Base-by-base conservation (phyloP, 768 basidiomycete species). In the Mycena pura region DNA sequence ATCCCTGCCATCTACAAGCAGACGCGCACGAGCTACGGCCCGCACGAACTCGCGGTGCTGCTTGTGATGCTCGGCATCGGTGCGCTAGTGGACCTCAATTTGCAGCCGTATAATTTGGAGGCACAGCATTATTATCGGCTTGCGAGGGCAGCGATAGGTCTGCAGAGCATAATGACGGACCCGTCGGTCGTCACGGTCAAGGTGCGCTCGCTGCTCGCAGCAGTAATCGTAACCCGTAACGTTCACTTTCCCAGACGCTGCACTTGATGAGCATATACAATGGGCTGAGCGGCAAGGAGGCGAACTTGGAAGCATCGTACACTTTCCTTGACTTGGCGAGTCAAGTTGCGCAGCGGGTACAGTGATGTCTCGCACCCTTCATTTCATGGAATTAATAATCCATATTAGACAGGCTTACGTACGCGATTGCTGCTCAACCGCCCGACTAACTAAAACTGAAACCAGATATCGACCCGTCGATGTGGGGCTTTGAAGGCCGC, bases 221-320 rank as follows among this genome's bases (percentile, higher is more conserved):
- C n/a, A n/a, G 29, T 40, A 39, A 19, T 48, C 47, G 28, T 21
- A 17, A 53, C 17, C 4, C 25, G 6, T 25, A 19, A 27, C 43
- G 32, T 2, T 40, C 43, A 43, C 28, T 51, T 44, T 19, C 19
- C n/a, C 48, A 82, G 79, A 78, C 77, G 6, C 61, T 84, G 28
- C 80, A 84, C 70, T 73, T 84, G 28, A 84, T 84, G 80, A 83
- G 82, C 58, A 75, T 84, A 32, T 84, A 83, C 71, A 81, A 82
- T 60, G 82, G 82, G 43, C 77, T 84, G 76, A 82, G 82, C 64
- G 82, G 82, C 27, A 78, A 82, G 63, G 82, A 84, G 63, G 74
- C 73, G 47, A 84, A 84, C 65, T 64, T 83, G 15, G 83, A 82
- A 59, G 73, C 77, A 29, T 82, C 79, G 0, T 84, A 79, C 63